Evolutionary conservation across 352 stramenopile species (phyloP).

Genomic region (Pythium vanterpoolii): DNA sequence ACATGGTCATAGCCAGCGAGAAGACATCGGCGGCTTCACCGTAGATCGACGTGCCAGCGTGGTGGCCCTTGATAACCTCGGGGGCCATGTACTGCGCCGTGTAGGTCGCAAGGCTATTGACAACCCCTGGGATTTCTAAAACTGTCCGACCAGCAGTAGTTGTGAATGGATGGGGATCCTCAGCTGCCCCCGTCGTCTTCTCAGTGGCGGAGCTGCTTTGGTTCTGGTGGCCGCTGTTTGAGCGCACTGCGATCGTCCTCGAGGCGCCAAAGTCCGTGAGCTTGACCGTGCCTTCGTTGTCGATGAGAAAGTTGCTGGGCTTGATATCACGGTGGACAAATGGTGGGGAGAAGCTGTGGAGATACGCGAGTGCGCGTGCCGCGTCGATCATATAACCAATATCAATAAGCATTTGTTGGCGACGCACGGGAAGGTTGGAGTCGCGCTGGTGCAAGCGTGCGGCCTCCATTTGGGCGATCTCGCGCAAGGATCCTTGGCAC

Average conservation of each 20-base stretch:
- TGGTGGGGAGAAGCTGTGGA: slow-evolving; percentile 45
- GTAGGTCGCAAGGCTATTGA: slow-evolving; percentile 39
- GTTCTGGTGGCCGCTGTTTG: background rate
- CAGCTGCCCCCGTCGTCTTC: background rate
- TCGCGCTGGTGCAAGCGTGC: background rate
- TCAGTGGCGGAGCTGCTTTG: background rate
- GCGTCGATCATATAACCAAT: slow-evolving; percentile 45
- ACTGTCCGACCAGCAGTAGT: background rate
- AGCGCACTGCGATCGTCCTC: slow-evolving; percentile 16
- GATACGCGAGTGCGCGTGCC: slow-evolving; percentile 36
- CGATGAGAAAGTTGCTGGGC: slow-evolving; percentile 61
- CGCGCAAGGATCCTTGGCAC: slow-evolving; percentile 39
- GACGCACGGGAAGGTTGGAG: background rate
- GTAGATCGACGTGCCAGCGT: slow-evolving; percentile 23
- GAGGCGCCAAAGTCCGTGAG: slow-evolving; percentile 61
- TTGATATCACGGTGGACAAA: slow-evolving; percentile 53
- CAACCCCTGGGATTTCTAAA: slow-evolving; percentile 50
- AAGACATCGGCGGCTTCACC: slow-evolving; percentile 44
- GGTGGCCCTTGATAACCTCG: slow-evolving; percentile 36
- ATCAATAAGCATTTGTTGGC: slow-evolving; percentile 30
- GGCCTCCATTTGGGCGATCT: slow-evolving; percentile 10
- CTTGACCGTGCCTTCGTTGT: slow-evolving; percentile 32
- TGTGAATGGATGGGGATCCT: no score
- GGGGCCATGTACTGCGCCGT: slow-evolving; percentile 46
- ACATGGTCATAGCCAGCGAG: slow-evolving; percentile 45